Evolutionary conservation across 2,329 filamentous ascomycete species (phyloP), one percentile per base, ranked within the genome.

Genomic region (Aspergillus awamori): DNA sequence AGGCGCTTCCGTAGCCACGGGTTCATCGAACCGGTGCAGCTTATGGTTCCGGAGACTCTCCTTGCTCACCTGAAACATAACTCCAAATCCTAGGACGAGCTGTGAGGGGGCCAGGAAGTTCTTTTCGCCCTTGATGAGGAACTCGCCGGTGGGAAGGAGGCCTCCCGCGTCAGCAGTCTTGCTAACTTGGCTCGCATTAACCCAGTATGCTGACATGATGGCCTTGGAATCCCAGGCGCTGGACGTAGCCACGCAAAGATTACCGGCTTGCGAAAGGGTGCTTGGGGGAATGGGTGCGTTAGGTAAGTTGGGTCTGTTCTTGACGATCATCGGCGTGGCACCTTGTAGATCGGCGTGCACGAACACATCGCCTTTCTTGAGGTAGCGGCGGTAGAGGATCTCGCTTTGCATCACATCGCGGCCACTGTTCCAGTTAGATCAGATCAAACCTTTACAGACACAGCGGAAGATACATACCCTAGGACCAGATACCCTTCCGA

Each of bases 191-290:
- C 94, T 89, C 2, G 91, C 89, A 63, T 89, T 88, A 0, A 96
- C 94, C 95, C 95, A 99, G 89, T 92, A 99, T 8, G 94, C 93
- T 17, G 91, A 89, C 91, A 98, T 96, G 15, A 92, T 87, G 8
- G 94, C 94, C 76, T 99, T 99, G 1, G 91, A 94, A 63, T 98
- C 95, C 95, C 95, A 99, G 0, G 94, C 95, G 59, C 83, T 89
- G 1, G 93, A 97, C 8, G 91, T 90, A 64, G 91, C 92, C 5
- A 99, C 90, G 0, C 90, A 88, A 30, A 97, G 79, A 48, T 89
- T 89, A 0, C 95, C 95, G 4, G 95, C 95, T 78, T 99, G 95
- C 0, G 92, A 90, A 2, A 99, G 79, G 0, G 95, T 98, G 1
- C 92, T 91, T 0, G 95, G 95, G 3, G 95, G 92, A 26, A 99